Conservation (phyloP, 164 flowering plant species). For the Cinnamomum chago region DNA sequence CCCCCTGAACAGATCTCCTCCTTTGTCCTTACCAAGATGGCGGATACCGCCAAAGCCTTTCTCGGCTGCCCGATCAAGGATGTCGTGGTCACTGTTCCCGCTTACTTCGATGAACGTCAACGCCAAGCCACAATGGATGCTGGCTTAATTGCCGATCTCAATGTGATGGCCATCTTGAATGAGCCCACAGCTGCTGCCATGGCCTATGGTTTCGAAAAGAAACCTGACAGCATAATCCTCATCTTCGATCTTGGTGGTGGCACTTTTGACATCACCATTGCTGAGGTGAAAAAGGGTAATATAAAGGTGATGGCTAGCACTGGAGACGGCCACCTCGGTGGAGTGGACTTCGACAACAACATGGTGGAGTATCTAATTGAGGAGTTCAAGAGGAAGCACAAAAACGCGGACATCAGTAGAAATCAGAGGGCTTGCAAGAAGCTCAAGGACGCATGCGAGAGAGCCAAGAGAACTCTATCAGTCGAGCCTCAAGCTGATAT, state of each 20-base stretch:
- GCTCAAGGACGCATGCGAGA: conserved; percentile 45
- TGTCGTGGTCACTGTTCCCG: conserved; percentile 15
- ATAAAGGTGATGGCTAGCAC: conserved; percentile 5
- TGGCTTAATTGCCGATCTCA: conserved; percentile 9
- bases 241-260: conserved; percentile 12
- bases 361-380: conserved; percentile 43
- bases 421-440: conserved; percentile 46
- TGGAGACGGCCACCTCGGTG: conserved; percentile 40
- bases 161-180: conserved; percentile 4
- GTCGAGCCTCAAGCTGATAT: conserved; percentile 43
- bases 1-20: conserved; percentile 36
- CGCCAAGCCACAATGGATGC: conserved; percentile 14
- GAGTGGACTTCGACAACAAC: conserved; percentile 60
- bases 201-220: conserved; percentile 9
- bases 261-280: conserved; percentile 7
- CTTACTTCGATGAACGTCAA: conserved; percentile 9
- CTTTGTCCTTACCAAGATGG: conserved; percentile 17
- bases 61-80: conserved; percentile 15
- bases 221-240: not conserved
- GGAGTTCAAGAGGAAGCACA: conserved; percentile 48
- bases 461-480: conserved; percentile 55
- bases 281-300: conserved; percentile 4
- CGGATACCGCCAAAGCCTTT: conserved; percentile 11
- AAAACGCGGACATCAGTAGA: conserved; percentile 43
- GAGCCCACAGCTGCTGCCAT: conserved; percentile 11